A percentile compares a stretch with the other conserved stretches of the same genome.
Conservation (phyloP, 1,284 basidiomycete genomes). For the Pseudozyma thailandica region DNA sequence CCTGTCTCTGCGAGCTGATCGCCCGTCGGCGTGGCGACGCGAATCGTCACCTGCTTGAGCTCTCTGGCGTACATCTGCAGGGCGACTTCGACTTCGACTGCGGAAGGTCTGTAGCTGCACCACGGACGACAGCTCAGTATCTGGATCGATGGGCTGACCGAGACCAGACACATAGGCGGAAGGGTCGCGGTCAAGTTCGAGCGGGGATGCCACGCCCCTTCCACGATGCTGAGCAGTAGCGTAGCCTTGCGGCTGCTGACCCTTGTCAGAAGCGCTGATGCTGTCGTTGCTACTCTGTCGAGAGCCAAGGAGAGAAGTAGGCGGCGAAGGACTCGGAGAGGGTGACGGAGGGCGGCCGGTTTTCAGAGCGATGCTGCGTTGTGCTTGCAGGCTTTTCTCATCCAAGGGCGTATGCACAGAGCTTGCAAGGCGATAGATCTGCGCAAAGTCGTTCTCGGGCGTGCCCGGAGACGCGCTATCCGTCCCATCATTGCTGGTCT, state of each 20-base stretch:
- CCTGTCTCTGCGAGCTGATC: not conserved
- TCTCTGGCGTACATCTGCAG: constrained; percentile 14
- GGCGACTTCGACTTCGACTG: constrained; percentile 53
- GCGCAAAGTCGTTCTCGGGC: constrained; percentile 29
- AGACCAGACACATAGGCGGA: constrained; percentile 64
- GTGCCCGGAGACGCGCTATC: not conserved
- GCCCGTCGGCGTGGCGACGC: constrained; percentile 1
- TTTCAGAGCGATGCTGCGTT: constrained; percentile 23
- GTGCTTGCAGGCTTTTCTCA: constrained; percentile 23
- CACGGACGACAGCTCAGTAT: constrained; percentile 62
- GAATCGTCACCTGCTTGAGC: constrained; percentile 5
- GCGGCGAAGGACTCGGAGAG: constrained; percentile 39
- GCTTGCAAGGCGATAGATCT: constrained; percentile 34
- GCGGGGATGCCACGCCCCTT: constrained; percentile 40
- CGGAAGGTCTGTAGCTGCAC: constrained; percentile 65
- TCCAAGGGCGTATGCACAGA: constrained; percentile 3
- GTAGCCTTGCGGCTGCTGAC: not conserved
- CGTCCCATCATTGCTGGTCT: constrained; percentile 1
- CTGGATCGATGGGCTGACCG: constrained; percentile 63
- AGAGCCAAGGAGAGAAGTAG: constrained; percentile 31
- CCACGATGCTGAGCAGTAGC: constrained; percentile 9
- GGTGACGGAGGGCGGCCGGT: constrained; percentile 36
- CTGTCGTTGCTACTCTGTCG: constrained; percentile 45
- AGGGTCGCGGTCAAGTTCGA: constrained; percentile 45
- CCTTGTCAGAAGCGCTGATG: constrained; percentile 16